Conservation (phyloP, 1,139 yeast genomes). For the Blastobotrys serpentis region DNA sequence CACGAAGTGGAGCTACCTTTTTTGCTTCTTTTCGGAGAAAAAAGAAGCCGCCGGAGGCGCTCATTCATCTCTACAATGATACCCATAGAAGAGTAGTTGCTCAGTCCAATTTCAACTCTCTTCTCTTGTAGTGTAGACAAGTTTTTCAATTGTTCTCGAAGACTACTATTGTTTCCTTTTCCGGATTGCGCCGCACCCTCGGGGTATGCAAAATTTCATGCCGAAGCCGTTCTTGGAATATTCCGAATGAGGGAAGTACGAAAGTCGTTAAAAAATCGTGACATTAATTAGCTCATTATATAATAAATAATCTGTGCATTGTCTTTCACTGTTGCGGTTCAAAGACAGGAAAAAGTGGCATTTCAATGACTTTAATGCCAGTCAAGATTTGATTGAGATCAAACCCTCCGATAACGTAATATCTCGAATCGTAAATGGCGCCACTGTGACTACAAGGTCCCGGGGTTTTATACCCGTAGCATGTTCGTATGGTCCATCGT, state of each 20-base stretch:
- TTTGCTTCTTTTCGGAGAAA: not conserved
- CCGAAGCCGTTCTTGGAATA: too few relatives aligned
- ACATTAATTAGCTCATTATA: slow-evolving; percentile 3
- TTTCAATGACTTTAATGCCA: slow-evolving; percentile 28
- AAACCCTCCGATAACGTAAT: slow-evolving; percentile 27
- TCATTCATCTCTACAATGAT: too few relatives aligned
- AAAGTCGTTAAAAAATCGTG: not conserved
- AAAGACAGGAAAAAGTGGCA: slow-evolving; percentile 22
- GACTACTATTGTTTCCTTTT: too few relatives aligned
- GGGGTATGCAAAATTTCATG: not conserved
- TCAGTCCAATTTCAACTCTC: too few relatives aligned
- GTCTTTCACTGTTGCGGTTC: not conserved
- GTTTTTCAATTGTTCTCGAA: too few relatives aligned
- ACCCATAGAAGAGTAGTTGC: too few relatives aligned
- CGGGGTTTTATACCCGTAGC: slow-evolving; percentile 25
- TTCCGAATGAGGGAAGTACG: too few relatives aligned
- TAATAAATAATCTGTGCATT: slow-evolving; percentile 8
- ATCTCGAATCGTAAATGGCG: slow-evolving; percentile 25
- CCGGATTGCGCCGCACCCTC: too few relatives aligned
- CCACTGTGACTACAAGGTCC: slow-evolving; percentile 29
- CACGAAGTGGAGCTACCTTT: not conserved
- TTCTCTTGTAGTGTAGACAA: too few relatives aligned
- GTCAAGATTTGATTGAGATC: slow-evolving; percentile 24
- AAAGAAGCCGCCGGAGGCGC: not conserved
- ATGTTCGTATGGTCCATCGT: slow-evolving; percentile 23